Evolutionary conservation across 108 stramenopile species (phyloP).

Genomic region (Discostella stelligeroides): DNA sequence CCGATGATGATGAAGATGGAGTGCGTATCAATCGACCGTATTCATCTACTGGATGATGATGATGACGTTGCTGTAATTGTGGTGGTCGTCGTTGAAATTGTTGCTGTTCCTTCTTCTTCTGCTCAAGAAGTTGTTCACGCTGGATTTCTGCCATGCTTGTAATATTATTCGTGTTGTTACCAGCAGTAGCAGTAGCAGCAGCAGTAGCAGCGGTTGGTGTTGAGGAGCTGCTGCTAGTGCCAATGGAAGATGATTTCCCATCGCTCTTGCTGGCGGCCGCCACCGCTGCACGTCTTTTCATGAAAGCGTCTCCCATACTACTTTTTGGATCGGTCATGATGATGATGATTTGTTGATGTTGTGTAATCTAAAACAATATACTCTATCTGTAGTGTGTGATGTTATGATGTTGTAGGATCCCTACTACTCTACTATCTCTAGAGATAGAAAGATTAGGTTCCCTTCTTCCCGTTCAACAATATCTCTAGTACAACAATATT

Average conservation of each 20-base stretch:
- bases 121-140: neutral
- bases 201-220: too few species aligned
- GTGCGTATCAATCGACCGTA: neutral
- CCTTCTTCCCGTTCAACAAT: too few species aligned
- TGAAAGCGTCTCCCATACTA: neutral
- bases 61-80: neutral
- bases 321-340: neutral
- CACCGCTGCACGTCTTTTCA: neutral
- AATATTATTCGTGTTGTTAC: neutral
- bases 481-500: too few species aligned
- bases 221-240: too few species aligned
- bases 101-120: neutral
- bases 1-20: too few species aligned
- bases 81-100: neutral
- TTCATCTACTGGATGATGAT: neutral
- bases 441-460: too few species aligned
- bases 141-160: neutral
- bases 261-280: neutral
- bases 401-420: too few species aligned
- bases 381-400: too few species aligned
- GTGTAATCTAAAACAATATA: too few species aligned
- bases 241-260: neutral
- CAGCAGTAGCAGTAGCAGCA: too few species aligned
- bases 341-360: too few species aligned
- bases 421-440: too few species aligned